Base-by-base conservation (phyloP, 2,329 filamentous ascomycete genomes). In the Orbilia javanica region DNA sequence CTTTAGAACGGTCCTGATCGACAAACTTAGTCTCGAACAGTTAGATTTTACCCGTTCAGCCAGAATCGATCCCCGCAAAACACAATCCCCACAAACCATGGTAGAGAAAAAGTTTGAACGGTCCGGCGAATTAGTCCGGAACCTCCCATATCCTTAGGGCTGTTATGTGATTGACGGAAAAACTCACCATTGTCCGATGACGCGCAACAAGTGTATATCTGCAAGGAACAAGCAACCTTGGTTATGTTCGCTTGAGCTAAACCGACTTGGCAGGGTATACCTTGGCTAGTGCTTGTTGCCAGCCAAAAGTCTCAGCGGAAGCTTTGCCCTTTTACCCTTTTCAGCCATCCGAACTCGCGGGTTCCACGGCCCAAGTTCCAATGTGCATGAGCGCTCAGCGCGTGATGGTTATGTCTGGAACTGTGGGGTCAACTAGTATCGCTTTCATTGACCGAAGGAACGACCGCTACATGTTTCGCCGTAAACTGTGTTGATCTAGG, bases 401-500 rank as follows among this genome's bases (percentile, higher is more conserved):
- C 46, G 42, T 22, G 36, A 39, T 53, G 25, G 29, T 39, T 57
- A 34, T 39, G 22, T 27, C 18, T 70, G 72, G 34, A 62, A 65
- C 27, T 76, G 72, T 65, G 72, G 72, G 67, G 66, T 60, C 39
- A 15, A 29, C 53, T n/a, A 27, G 25, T n/a, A 18, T 29, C 55
- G 31, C 39, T 27, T 31, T 36, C 34, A 15, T 42, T 44, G 64
- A 34, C 55, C 4, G 29, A 69, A 55, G 73, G 60, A 46, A 31
- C 29, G 34, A 77, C 62, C 66, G 66, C 72, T 39, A 22, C 48
- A 71, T 66, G 73, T 77, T 77, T 77, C 60, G 73, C 73, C 73
- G 73, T 77, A 36, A 71, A 77, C 39, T 77, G 73, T 77, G 73
- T 77, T 77, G 73, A 27, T 71, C 66, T 31, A 15, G 25, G 48